phyloP scores from a whole-genome alignment of 192 early-diverging fungal species.

The Podila minutissima region DNA sequence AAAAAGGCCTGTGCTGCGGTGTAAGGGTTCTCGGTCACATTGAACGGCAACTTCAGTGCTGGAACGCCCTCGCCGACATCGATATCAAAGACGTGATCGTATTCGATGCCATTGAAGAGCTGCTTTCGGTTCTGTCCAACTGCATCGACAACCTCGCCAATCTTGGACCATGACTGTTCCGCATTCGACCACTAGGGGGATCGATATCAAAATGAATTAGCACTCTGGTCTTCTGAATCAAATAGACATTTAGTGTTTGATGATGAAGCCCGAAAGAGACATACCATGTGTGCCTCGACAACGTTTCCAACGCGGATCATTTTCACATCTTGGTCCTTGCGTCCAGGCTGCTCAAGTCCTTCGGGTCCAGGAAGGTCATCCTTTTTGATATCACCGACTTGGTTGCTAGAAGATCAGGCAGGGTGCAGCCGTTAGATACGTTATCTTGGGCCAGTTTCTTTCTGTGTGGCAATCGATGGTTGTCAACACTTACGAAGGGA shows the following conservation, averaged over 20 bases:
- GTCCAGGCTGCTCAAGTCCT: constrained; percentile 73
- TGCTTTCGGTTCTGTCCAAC: constrained; percentile 81
- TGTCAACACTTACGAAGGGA: constrained; percentile 63
- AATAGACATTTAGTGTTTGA: too few relatives aligned
- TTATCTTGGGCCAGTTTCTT: neutral
- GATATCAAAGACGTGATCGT: constrained; percentile 98
- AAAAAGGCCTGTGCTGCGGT: constrained; percentile 93
- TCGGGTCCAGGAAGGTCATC: constrained; percentile 83
- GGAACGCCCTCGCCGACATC: constrained; percentile 87
- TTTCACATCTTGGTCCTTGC: constrained; percentile 86
- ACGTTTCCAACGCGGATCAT: constrained; percentile 82
- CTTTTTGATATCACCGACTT: constrained; percentile 86
- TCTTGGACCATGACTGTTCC: constrained; percentile 77
- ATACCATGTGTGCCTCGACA: constrained; percentile 86
- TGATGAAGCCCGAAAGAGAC: neutral
- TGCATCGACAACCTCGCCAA: constrained; percentile 95
- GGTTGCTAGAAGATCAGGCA: constrained; percentile 56
- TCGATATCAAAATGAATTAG: neutral
- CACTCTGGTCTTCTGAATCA: neutral
- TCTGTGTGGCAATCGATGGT: too few relatives aligned
- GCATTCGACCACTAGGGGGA: constrained; percentile 71
- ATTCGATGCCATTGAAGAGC: constrained; percentile 86
- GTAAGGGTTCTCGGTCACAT: constrained; percentile 93
- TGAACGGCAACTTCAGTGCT: constrained; percentile 93
- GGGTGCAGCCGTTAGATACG: too few relatives aligned